Base-by-base conservation (phyloP, 148 eudicot species). In the Heliamphora exappendiculata region DNA sequence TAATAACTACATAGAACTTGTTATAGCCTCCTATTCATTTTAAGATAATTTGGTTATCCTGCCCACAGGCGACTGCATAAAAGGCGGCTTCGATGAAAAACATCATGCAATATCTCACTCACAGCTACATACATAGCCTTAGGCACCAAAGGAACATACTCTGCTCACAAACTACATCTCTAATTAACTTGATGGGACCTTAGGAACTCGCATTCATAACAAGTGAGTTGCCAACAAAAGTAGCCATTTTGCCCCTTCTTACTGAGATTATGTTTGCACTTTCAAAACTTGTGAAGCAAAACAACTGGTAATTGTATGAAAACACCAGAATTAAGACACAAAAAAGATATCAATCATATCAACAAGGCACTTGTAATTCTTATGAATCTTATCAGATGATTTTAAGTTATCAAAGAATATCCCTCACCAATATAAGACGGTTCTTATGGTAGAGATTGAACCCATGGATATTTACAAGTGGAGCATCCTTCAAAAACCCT, bases 401-500 rank as follows among this genome's bases (percentile, higher is more conserved):
- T 64, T 67, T 39, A 37, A 67, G 49, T 67, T 41, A 11, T 4
- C 50, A 62, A 8, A 50, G 22, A 29, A 28, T 28, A 29, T 24
- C 13, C 19, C 39, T 59, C 44, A 78, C 75, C 75, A 78, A 49
- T 44, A 78, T 60, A 31, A 78, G 60, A 49, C 80, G 75, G 67
- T 70, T 78, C 60, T 53, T 70, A 20, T 78, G 75, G 75, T 78
- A 78, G 68, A 78, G 13, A 60, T 60, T 70, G 60, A 78, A 70
- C 16, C 80, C 80, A 45, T 70, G 80, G 54, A 59, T 33, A 33
- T 70, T 44, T 1, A 78, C 75, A 19, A 22, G 59, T 14, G 75
- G 75, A 70, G 80, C 75, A 7, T 78, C 80, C 36, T 78, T 70
- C 53, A 78, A 34, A 55, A 78, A 78, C 13, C 75, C 80, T 59